Percentiles rank a stretch among this genome's conserved stretches.
These are phyloP conservation scores for Pichia sp. DNA, from an alignment of 1,139 yeast genomes.

Conservation along the genomic window DNA sequence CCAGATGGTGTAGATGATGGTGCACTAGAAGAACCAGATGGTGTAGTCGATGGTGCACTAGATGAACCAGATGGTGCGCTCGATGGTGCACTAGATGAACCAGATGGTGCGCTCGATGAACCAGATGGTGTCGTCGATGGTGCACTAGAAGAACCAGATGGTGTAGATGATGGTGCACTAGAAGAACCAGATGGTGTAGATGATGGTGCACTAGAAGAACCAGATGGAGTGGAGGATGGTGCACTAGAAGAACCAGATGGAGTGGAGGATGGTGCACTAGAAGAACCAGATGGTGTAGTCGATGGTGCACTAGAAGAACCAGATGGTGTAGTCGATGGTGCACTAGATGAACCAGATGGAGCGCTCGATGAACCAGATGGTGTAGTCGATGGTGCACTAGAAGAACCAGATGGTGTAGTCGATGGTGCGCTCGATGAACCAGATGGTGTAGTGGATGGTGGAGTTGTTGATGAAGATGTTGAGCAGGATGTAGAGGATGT, in stretches of 20 bases:
- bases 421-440: neutral
- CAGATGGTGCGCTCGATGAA: conserved; percentile 2
- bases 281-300: neutral
- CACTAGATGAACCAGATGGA: neutral
- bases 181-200: neutral
- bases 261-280: neutral
- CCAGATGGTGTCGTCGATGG: neutral
- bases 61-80: neutral
- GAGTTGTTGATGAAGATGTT: neutral
- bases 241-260: neutral
- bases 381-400: neutral
- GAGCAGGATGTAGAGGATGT: neutral
- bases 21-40: neutral
- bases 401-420: neutral
- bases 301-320: neutral
- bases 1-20: neutral
- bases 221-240: neutral
- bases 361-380: neutral
- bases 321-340: neutral
- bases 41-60: neutral
- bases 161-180: neutral
- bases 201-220: neutral
- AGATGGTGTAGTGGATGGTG: neutral
- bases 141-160: neutral
- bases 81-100: neutral